Conservation (phyloP, 2,329 filamentous ascomycete genomes). For the Venturia asperata region DNA sequence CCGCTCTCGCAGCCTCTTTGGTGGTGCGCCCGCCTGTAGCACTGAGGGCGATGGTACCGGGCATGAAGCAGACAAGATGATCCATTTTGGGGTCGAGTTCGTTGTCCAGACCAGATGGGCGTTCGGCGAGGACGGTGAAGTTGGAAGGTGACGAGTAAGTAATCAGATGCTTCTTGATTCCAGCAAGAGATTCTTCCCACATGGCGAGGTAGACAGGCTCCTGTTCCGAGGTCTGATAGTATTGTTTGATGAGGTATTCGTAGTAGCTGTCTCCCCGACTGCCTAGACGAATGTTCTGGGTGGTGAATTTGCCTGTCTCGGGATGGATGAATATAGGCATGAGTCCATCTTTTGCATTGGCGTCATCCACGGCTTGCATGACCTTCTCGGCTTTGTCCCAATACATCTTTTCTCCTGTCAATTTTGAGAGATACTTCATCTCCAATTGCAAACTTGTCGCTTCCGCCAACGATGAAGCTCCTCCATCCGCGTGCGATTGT, state of each 20-base stretch:
- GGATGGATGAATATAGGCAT: constrained; percentile 88
- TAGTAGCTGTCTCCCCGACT: constrained; percentile 97
- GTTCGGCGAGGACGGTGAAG: constrained; percentile 85
- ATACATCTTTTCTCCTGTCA: constrained; percentile 86
- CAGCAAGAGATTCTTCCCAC: constrained; percentile 80
- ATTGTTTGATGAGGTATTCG: constrained; percentile 98
- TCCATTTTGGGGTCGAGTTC: constrained; percentile 86
- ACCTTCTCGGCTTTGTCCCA: constrained; percentile 90
- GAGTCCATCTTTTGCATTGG: constrained; percentile 70
- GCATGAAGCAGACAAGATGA: constrained; percentile 95
- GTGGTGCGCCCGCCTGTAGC: constrained; percentile 74
- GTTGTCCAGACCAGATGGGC: constrained; percentile 62
- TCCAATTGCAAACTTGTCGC: constrained; percentile 88
- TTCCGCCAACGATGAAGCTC: constrained; percentile 90
- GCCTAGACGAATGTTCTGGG: constrained; percentile 80
- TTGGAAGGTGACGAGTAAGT: constrained; percentile 76
- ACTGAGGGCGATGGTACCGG: constrained; percentile 85
- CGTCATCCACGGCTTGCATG: constrained; percentile 83
- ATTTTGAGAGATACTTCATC: constrained; percentile 91
- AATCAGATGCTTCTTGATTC: constrained; percentile 84
- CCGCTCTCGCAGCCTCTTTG: constrained; percentile 62
- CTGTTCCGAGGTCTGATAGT: constrained; percentile 81
- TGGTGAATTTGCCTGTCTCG: constrained; percentile 68
- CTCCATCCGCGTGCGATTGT: constrained; percentile 72
- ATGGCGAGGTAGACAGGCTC: constrained; percentile 83